phyloP scores from a whole-genome alignment of 2,329 filamentous ascomycete genomes.

The Fusarium solani-melongenae region DNA sequence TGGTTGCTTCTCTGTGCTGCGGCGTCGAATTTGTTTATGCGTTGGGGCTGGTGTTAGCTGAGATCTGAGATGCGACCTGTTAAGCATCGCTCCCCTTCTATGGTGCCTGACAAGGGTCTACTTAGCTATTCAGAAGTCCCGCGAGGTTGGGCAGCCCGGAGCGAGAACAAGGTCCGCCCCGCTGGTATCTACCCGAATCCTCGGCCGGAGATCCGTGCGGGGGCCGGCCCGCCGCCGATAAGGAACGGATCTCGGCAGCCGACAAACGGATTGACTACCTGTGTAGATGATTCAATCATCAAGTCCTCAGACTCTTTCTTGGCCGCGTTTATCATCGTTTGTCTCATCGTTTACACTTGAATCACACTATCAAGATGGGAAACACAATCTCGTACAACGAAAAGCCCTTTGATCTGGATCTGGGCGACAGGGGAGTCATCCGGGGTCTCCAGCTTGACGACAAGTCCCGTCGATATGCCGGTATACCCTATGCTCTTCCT shows the following conservation, averaged over 20 bases:
- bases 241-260: background rate
- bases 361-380: constrained; percentile 5
- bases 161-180: background rate
- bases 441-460: constrained; percentile 47
- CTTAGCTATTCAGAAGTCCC: background rate
- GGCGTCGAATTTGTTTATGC: background rate
- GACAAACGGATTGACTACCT: background rate
- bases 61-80: background rate
- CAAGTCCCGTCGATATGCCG: constrained; percentile 48
- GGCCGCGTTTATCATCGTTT: background rate
- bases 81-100: background rate
- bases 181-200: background rate
- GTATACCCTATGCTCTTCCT: constrained; percentile 53
- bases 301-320: background rate
- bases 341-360: background rate
- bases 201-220: constrained; percentile 8
- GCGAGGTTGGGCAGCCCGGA: background rate
- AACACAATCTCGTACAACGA: constrained; percentile 25
- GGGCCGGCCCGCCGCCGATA: background rate
- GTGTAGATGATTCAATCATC: background rate
- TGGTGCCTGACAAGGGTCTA: background rate
- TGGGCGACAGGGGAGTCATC: constrained; percentile 41
- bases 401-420: constrained; percentile 1
- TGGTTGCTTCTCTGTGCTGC: background rate
- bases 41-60: background rate